A percentile compares a stretch with the other conserved stretches of the same genome.
These are phyloP conservation scores for Sextonia rubra DNA, from an alignment of 164 flowering plant species.

Conservation along the genomic window DNA sequence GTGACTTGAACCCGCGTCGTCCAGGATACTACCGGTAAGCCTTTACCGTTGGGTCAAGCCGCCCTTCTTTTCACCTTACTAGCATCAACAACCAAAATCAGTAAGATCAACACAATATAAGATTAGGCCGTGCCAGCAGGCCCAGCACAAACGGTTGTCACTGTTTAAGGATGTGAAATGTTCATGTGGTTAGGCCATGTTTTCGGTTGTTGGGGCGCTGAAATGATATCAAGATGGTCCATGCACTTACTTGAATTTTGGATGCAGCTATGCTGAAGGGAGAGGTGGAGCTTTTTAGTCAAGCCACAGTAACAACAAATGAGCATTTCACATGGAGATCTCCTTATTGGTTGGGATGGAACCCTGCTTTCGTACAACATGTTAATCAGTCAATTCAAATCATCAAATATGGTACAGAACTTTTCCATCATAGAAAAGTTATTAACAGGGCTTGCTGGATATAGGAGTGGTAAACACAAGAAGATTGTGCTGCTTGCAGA, in stretches of 20 bases:
- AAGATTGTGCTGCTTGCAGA: too few relatives aligned
- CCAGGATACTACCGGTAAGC: too few relatives aligned
- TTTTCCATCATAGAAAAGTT: too few relatives aligned
- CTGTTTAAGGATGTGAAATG: neutral
- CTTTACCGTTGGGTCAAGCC: too few relatives aligned
- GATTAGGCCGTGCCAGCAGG: neutral
- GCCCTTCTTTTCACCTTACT: neutral
- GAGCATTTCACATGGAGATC: neutral
- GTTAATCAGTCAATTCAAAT: too few relatives aligned
- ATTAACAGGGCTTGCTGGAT: too few relatives aligned
- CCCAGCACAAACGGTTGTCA: neutral
- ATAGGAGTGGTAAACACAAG: too few relatives aligned
- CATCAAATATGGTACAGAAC: too few relatives aligned
- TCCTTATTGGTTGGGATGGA: too few relatives aligned
- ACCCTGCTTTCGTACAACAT: too few relatives aligned
- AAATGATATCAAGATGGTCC: neutral
- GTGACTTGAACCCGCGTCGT: too few relatives aligned
- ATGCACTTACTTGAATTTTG: neutral
- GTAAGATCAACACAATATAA: neutral
- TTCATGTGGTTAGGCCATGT: neutral
- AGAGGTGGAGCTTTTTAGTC: neutral
- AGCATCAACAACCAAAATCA: neutral
- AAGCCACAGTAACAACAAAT: neutral
- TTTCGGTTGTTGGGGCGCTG: neutral
- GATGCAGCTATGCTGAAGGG: neutral